Base-by-base conservation (phyloP, 805 yeast species). In the Candida mattraensis region DNA sequence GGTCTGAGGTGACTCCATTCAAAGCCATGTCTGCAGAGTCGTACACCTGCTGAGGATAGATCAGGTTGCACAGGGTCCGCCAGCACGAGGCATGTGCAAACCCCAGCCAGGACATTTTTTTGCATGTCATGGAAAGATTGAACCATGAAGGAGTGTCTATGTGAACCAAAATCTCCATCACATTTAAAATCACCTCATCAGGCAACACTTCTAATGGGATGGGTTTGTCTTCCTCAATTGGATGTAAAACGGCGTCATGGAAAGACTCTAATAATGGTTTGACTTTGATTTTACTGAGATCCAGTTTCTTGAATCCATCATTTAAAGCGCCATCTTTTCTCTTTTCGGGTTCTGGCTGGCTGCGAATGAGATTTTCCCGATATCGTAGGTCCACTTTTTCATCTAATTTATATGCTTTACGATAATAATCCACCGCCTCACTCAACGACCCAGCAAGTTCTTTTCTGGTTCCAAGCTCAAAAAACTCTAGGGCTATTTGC, bases 381-480 rank as follows among this genome's bases (percentile, higher is more conserved):
- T 87, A 87, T 15, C 75, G 58, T 30, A 72, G 62, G 53, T 88
- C 96, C 5, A 88, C 88, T 37, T 70, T 70, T 10, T 53, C 59
- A 41, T 62, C 64, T n/a, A 78, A 58, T 48, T 72, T 78, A 56
- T 80, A 73, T 2, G 96, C 95, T 44, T 71, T 69, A 43, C 94
- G 66, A 59, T 88, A 88, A 45, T 63, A 72, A 31, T 67, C 74
- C 18, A 86, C 78, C 1, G 96, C 96, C 51, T 87, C 95, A n/a
- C 85, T 72, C 76, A 87, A 70, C 42, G 77, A 66, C 0, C 96
- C 96, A 32, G 68, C 73, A 21, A 72, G 64, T 59, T 88, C 96
- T 51, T 80, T 80, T 30, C 71, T 76, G 0, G 80, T 75, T 3
- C 87, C 96, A 33, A 68, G 58, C 48, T 83, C 87, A 64, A 85